Conservation (phyloP, 805 yeast genomes). For the Yarrowia sp. region DNA sequence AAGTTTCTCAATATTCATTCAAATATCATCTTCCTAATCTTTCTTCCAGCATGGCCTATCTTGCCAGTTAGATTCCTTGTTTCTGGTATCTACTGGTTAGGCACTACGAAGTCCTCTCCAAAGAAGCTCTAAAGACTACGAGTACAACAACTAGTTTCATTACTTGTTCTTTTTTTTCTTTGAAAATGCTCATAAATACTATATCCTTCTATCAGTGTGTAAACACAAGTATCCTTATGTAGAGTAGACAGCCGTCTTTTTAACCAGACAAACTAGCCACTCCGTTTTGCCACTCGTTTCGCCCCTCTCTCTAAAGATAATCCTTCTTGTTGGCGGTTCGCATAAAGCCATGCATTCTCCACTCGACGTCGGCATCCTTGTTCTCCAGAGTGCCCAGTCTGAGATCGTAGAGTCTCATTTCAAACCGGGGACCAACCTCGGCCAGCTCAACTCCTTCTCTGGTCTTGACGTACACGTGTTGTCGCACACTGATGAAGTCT, state of each 20-base stretch:
- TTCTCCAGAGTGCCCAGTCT: conserved; percentile 88
- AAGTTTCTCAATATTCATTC: too few relatives aligned
- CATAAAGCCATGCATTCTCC: conserved; percentile 89
- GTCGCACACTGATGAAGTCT: conserved; percentile 91
- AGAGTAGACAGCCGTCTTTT: too few relatives aligned
- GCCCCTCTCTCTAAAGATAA: conserved; percentile 53
- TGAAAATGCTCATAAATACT: conserved; percentile 19
- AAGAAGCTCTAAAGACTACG: too few relatives aligned
- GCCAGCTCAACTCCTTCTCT: conserved; percentile 86
- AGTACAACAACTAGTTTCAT: too few relatives aligned
- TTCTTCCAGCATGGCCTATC: too few relatives aligned
- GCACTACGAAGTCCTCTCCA: too few relatives aligned
- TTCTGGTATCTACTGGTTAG: too few relatives aligned
- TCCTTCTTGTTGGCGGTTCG: conserved; percentile 95
- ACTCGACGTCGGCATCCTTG: conserved; percentile 96
- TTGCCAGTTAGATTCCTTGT: too few relatives aligned
- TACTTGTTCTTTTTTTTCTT: too few relatives aligned
- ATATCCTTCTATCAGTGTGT: conserved; percentile 2
- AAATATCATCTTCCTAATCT: too few relatives aligned
- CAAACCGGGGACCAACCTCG: conserved; percentile 98
- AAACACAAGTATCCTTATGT: background rate
- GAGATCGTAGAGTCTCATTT: conserved; percentile 88
- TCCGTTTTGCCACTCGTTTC: background rate
- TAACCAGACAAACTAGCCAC: too few relatives aligned
- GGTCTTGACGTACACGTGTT: conserved; percentile 88